Conservation (phyloP, 306 rosid species). For the Dryas drummondii region DNA sequence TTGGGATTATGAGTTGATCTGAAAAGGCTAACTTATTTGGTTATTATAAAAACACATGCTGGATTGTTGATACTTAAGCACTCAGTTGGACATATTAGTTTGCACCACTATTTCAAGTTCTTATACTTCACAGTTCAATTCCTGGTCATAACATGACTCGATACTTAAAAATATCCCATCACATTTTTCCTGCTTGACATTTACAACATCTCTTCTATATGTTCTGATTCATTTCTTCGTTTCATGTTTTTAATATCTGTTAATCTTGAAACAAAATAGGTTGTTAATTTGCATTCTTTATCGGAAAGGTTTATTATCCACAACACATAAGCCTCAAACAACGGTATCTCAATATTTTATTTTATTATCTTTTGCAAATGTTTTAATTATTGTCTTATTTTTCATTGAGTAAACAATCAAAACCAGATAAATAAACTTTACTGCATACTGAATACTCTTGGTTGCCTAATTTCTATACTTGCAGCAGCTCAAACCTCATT, state of each 20-base stretch:
- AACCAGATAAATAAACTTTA: too few relatives aligned
- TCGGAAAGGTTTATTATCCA: slow-evolving; percentile 81
- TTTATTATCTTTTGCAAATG: too few relatives aligned
- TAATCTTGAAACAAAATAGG: slow-evolving; percentile 41
- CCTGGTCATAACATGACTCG: not conserved
- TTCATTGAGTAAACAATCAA: too few relatives aligned
- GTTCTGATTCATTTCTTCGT: slow-evolving; percentile 10
- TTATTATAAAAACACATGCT: not conserved
- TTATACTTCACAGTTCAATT: not conserved
- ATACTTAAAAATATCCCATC: too few relatives aligned
- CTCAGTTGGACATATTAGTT: not conserved
- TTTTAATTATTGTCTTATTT: too few relatives aligned
- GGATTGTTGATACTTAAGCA: not conserved
- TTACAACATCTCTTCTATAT: not conserved
- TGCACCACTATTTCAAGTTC: not conserved
- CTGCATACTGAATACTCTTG: too few relatives aligned
- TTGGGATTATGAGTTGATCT: not conserved
- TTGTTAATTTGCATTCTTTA: slow-evolving; percentile 81
- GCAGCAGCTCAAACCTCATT: too few relatives aligned
- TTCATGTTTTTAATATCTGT: slow-evolving; percentile 6
- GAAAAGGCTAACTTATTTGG: not conserved
- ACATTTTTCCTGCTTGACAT: too few relatives aligned
- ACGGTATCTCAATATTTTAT: slow-evolving; percentile 45
- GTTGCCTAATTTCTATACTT: too few relatives aligned
- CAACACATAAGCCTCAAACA: slow-evolving; percentile 75